phyloP scores from a whole-genome alignment of 768 basidiomycete species.

The Macrolepiota fuliginosa region DNA sequence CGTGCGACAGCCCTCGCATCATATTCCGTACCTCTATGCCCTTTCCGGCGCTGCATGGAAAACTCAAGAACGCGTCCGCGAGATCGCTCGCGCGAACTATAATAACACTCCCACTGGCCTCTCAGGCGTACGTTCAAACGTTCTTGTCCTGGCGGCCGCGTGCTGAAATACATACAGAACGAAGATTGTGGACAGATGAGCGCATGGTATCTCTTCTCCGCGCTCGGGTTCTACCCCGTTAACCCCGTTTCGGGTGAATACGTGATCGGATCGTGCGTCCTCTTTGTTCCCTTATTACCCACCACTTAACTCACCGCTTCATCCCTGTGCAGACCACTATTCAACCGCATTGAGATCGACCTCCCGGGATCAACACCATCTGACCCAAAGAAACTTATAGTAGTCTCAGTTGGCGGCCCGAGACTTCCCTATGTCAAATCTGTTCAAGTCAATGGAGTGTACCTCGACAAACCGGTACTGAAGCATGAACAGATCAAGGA shows the following conservation, averaged over 20 bases:
- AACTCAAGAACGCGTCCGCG: constrained; percentile 67
- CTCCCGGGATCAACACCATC: constrained; percentile 16
- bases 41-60: constrained; percentile 69
- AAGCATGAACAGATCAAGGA: constrained; percentile 54
- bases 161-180: constrained; percentile 42
- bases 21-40: constrained; percentile 81
- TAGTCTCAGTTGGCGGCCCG: constrained; percentile 55
- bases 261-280: constrained; percentile 65
- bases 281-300: neutral
- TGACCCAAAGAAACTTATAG: constrained; percentile 35
- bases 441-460: constrained; percentile 51
- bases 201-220: constrained; percentile 82
- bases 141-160: neutral
- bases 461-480: constrained; percentile 45
- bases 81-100: constrained; percentile 64
- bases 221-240: constrained; percentile 83
- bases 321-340: constrained; percentile 38
- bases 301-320: neutral
- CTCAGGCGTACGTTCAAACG: constrained; percentile 52
- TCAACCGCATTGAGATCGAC: constrained; percentile 48
- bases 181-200: constrained; percentile 92
- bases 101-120: constrained; percentile 67
- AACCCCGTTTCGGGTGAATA: constrained; percentile 77
- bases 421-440: constrained; percentile 58
- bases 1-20: constrained; percentile 66